Conservation (phyloP, 2,329 filamentous ascomycete genomes). For the Aspergillus fischeri region DNA sequence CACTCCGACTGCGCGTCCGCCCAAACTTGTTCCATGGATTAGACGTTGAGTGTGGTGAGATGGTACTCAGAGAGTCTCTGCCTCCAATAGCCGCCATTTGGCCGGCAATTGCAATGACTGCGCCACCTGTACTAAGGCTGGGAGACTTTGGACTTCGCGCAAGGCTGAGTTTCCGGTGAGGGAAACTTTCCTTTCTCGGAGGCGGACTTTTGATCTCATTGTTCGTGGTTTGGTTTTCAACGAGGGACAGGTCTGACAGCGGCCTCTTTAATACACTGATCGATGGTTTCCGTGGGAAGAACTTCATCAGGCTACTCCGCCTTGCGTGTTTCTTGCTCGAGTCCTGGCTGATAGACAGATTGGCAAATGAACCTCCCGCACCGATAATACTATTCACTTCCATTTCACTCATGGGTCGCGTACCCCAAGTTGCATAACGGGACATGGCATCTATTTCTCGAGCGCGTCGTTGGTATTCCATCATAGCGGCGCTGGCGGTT, state of each 20-base stretch:
- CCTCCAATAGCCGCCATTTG: slow-evolving; percentile 44
- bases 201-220: slow-evolving; percentile 17
- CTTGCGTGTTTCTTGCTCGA: slow-evolving; percentile 41
- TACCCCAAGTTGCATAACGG: slow-evolving; percentile 53
- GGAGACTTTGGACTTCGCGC: slow-evolving; percentile 35
- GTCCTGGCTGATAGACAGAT: slow-evolving; percentile 32
- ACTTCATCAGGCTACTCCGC: slow-evolving; percentile 44
- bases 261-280: slow-evolving; percentile 44
- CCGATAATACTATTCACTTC: slow-evolving; percentile 48
- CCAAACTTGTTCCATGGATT: slow-evolving; percentile 46
- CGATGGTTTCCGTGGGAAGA: slow-evolving; percentile 40
- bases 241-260: slow-evolving; percentile 27
- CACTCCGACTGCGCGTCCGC: slow-evolving; percentile 55
- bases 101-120: slow-evolving; percentile 43
- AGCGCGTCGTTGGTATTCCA: slow-evolving; percentile 47
- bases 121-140: slow-evolving; percentile 36
- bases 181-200: slow-evolving; percentile 29
- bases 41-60: slow-evolving; percentile 35
- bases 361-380: slow-evolving; percentile 42
- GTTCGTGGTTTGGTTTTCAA: slow-evolving; percentile 19
- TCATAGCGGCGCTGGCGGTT: slow-evolving; percentile 54
- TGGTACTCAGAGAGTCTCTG: slow-evolving; percentile 56
- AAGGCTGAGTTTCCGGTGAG: slow-evolving; percentile 37
- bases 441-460: slow-evolving; percentile 53
- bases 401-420: slow-evolving; percentile 47